A percentile compares a stretch with the other conserved stretches of the same genome.
Evolutionary conservation across 2,329 filamentous ascomycete species (phyloP).

Genomic region (Metarhizium robertsii): DNA sequence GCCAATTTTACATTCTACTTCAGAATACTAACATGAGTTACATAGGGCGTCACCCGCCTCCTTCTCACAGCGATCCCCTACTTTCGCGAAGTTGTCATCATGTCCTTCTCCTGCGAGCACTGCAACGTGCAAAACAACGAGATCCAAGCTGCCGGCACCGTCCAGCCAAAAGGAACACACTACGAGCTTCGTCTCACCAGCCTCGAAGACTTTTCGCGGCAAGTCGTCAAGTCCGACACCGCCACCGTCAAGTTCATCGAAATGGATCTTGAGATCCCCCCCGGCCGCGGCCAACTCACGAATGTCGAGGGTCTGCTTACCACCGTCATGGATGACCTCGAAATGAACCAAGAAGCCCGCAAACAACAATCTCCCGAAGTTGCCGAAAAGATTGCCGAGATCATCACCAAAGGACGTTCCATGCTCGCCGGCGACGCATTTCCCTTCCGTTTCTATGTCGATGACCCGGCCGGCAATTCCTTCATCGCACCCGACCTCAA

Average conservation of each 20-base stretch:
- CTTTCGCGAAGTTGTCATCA: conserved; percentile 95
- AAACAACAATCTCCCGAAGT: conserved; percentile 72
- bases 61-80: conserved; percentile 89
- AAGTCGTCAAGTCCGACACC: conserved; percentile 87
- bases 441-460: conserved; percentile 79
- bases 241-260: conserved; percentile 82
- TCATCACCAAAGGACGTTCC: conserved; percentile 63
- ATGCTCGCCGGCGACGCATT: conserved; percentile 73
- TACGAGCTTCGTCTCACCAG: conserved; percentile 73
- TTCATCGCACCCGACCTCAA: conserved; percentile 86
- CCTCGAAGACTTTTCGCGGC: conserved; percentile 67
- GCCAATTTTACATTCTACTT: neutral
- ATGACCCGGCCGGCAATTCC: conserved; percentile 91
- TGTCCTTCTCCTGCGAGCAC: conserved; percentile 90
- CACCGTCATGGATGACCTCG: conserved; percentile 71
- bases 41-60: conserved; percentile 71
- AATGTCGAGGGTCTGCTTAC: conserved; percentile 85
- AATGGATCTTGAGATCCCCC: conserved; percentile 84
- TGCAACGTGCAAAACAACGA: conserved; percentile 89
- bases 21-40: neutral
- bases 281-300: conserved; percentile 82
- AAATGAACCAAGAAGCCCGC: conserved; percentile 71
- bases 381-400: conserved; percentile 64
- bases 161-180: conserved; percentile 79
- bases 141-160: conserved; percentile 83